Conservation (phyloP, 306 rosid species). For the Prunus mira region DNA sequence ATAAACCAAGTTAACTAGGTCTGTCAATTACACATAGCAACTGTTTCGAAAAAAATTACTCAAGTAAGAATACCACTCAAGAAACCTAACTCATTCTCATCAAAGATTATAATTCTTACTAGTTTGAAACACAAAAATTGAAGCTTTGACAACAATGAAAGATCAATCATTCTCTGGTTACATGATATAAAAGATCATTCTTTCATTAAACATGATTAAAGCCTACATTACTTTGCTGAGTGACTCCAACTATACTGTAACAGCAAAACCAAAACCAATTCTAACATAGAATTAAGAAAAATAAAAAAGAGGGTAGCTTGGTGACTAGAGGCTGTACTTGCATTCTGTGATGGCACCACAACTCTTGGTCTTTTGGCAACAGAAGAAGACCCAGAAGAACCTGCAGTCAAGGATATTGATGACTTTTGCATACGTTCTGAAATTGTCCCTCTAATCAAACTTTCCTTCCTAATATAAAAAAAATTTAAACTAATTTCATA, state of each 20-base stretch:
- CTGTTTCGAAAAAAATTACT: neutral
- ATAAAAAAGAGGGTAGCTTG: neutral
- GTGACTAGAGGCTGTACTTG: slow-evolving; percentile 39
- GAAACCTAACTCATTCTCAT: neutral
- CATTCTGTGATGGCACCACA: slow-evolving; percentile 38
- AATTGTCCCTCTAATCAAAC: neutral
- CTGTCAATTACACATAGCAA: neutral
- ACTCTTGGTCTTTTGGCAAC: slow-evolving; percentile 55
- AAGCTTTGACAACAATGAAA: neutral
- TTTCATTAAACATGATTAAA: neutral
- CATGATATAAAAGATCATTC: neutral
- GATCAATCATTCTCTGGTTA: neutral
- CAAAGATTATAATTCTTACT: neutral
- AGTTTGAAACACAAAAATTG: neutral
- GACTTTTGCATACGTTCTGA: neutral
- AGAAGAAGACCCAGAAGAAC: slow-evolving; percentile 42
- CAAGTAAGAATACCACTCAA: neutral
- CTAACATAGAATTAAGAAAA: neutral
- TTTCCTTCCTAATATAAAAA: neutral
- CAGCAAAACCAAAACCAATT: neutral
- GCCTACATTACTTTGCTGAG: neutral
- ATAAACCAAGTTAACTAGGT: neutral
- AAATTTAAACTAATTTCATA: neutral
- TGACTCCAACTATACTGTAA: neutral
- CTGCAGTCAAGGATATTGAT: slow-evolving; percentile 8